Conservation (phyloP, 768 basidiomycete species). For the Mycena filopes region DNA sequence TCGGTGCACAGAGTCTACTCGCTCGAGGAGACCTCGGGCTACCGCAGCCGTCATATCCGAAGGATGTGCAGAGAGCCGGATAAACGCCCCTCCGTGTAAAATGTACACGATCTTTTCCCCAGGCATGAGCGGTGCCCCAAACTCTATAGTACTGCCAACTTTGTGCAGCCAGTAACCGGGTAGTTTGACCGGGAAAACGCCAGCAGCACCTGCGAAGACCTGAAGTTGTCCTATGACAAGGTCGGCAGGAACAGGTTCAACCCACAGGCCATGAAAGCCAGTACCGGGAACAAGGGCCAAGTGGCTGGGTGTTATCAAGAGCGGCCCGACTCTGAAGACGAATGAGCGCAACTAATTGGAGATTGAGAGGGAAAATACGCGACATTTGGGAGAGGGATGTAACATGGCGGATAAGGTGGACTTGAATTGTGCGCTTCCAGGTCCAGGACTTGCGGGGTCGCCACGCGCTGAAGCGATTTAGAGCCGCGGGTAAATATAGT, state of each 20-base stretch:
- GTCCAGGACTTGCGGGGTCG: constrained; percentile 61
- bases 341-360: not conserved
- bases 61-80: constrained; percentile 67
- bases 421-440: constrained; percentile 49
- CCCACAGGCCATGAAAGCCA: constrained; percentile 61
- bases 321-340: constrained; percentile 47
- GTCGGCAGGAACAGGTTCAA: constrained; percentile 50
- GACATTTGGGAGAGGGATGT: constrained; percentile 6
- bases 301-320: constrained; percentile 48
- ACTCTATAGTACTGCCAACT: constrained; percentile 45
- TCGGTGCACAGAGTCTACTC: constrained; percentile 55
- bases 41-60: constrained; percentile 57
- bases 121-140: constrained; percentile 51
- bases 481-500: not conserved
- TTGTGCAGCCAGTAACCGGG: constrained; percentile 70
- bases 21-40: constrained; percentile 57
- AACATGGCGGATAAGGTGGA: constrained; percentile 48
- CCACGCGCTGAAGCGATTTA: constrained; percentile 41
- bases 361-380: not conserved
- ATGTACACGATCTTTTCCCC: constrained; percentile 69
- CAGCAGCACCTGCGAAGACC: constrained; percentile 50
- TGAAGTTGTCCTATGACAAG: constrained; percentile 57
- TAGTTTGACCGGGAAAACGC: constrained; percentile 53
- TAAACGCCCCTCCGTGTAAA: constrained; percentile 74
- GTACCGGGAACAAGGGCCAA: constrained; percentile 52